Conservation (phyloP, 768 basidiomycete species). For the Clathrus columnatus region DNA sequence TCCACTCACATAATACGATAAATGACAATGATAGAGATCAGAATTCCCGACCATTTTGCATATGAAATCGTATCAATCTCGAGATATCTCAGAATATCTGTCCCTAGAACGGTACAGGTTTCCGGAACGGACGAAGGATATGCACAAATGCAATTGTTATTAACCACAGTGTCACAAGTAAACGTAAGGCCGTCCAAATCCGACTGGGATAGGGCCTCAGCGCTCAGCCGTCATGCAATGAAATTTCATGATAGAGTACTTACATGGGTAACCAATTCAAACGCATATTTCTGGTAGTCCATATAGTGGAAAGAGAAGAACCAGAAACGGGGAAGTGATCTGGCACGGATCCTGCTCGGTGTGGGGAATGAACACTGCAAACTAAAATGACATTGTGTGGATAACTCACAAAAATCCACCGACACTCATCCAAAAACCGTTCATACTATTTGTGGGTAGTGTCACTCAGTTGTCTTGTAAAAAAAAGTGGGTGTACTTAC, state of each 20-base stretch:
- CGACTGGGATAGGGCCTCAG: constrained; percentile 22
- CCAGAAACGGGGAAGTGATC: constrained; percentile 50
- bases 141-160: constrained; percentile 37
- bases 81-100: neutral
- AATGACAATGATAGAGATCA: neutral
- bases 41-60: neutral
- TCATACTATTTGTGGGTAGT: constrained; percentile 8
- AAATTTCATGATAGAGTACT: constrained; percentile 18
- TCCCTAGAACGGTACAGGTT: neutral
- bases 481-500: constrained; percentile 35
- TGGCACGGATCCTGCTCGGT: constrained; percentile 31
- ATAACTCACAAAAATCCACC: constrained; percentile 21
- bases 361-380: neutral
- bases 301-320: constrained; percentile 48
- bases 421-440: constrained; percentile 43
- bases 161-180: constrained; percentile 27
- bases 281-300: constrained; percentile 38
- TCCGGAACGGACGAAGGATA: constrained; percentile 33
- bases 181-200: constrained; percentile 42
- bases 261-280: neutral
- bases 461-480: neutral
- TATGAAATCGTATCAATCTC: neutral
- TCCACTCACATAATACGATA: neutral
- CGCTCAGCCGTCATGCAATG: constrained; percentile 15
- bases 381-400: neutral